Evolutionary conservation across 2,329 filamentous ascomycete genomes (phyloP).

Genomic region (Penicillium sp.): DNA sequence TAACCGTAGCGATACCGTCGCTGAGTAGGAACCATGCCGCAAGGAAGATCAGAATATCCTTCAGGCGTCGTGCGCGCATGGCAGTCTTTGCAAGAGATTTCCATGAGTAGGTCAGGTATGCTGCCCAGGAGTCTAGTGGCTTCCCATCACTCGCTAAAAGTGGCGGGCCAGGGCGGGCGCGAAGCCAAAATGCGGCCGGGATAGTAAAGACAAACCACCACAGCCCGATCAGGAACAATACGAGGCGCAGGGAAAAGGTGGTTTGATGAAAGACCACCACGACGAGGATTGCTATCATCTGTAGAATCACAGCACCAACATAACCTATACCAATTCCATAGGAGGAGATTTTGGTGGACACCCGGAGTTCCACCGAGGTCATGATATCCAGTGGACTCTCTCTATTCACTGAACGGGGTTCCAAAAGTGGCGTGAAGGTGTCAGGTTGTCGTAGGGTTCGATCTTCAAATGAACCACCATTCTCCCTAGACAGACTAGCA

Average conservation of each 20-base stretch:
- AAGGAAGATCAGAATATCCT: conserved; percentile 83
- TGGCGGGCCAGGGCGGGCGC: conserved; percentile 85
- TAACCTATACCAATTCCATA: conserved; percentile 95
- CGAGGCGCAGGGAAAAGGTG: conserved; percentile 82
- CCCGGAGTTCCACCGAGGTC: conserved; percentile 67
- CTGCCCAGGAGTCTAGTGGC: conserved; percentile 59
- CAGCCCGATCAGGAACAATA: conserved; percentile 79
- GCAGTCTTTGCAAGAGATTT: conserved; percentile 80
- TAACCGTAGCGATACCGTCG: conserved; percentile 92
- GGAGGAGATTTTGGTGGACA: conserved; percentile 90
- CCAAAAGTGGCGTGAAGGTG: conserved; percentile 35
- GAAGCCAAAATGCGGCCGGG: conserved; percentile 83
- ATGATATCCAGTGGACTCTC: conserved; percentile 10
- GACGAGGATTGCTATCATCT: conserved; percentile 77
- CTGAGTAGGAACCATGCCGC: conserved; percentile 92
- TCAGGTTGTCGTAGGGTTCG: conserved; percentile 11
- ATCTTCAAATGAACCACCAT: conserved; percentile 10
- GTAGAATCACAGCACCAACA: conserved; percentile 79
- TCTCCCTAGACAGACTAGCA: background rate
- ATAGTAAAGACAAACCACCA: conserved; percentile 96
- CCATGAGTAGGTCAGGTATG: conserved; percentile 84
- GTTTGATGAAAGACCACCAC: conserved; percentile 74
- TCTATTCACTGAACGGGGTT: conserved; percentile 16
- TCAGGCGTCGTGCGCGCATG: conserved; percentile 71
- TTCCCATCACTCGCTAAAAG: conserved; percentile 50